Base-by-base conservation (phyloP, 495 filamentous ascomycete species). In the Oleoguttula mirabilis region DNA sequence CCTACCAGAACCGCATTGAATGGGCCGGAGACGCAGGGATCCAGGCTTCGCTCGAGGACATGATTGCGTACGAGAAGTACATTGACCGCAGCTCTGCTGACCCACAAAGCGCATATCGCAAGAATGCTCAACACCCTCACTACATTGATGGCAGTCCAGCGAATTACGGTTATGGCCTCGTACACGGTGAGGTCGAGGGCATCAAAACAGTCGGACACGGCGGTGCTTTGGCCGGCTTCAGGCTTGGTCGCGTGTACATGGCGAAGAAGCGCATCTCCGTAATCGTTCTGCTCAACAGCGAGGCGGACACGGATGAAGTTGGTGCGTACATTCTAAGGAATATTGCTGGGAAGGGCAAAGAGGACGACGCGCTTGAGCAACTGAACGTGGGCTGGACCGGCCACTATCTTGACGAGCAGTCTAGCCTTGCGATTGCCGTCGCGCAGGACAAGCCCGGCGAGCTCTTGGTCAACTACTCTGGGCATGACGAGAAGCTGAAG, bases 21-120 rank as follows among this genome's bases (percentile, higher is more conserved):
- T 50, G 47, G 47, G 47, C 47, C 20, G 47, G 47, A 6, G 47
- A 50, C 19, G 47, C 47, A 12, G 47, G 47, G 2, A 45, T 50
- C 8, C 31, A 12, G 14, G 47, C 35, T 16, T 32, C 47, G 24
- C 34, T 50, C 10, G 40, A 43, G 21, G 47, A 50, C 22, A 50
- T 50, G 47, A 34, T 50, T 21, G 47, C 47, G 2, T 50, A 50
- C 41, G 47, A 50, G 31, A 28, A 40, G 35, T 50, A 50, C 30
- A 14, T 50, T 7, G 39, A 48, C 17, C 31, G 11, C 22, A 22
- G 20, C 15, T n/a, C n/a, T 4, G 10, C 10, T 2, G 40, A 44
- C 20, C 2, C 32, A 10, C 3, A 38, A 2, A 40, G 47, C 32
- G 4, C 25, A n/a, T 50, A 50, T 24, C 16, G 6, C 14, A 21